Conservation (phyloP, 2,329 filamentous ascomycete species). For the Metarhizium robertsii region DNA sequence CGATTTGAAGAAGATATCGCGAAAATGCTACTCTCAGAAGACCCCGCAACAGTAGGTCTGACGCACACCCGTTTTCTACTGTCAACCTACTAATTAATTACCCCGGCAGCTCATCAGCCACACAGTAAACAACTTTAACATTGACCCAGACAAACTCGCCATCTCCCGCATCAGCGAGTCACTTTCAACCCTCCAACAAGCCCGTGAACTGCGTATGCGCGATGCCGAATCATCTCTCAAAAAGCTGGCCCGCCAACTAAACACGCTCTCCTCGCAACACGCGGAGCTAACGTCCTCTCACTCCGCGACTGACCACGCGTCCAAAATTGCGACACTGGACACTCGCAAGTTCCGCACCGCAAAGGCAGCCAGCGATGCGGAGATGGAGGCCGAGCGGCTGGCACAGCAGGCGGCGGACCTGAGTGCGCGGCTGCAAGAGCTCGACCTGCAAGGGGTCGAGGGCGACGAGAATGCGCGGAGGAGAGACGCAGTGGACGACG, state of each 20-base stretch:
- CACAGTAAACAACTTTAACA: constrained; percentile 93
- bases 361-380: constrained; percentile 81
- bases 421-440: constrained; percentile 63
- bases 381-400: constrained; percentile 92
- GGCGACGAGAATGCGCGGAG: constrained; percentile 33
- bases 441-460: constrained; percentile 82
- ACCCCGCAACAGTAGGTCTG: constrained; percentile 66
- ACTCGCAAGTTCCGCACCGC: constrained; percentile 90
- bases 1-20: background rate
- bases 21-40: constrained; percentile 90
- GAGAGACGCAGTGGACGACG: constrained; percentile 47
- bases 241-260: constrained; percentile 66
- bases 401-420: constrained; percentile 69
- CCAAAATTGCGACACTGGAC: constrained; percentile 77
- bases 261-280: constrained; percentile 66
- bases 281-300: constrained; percentile 65
- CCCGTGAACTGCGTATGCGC: constrained; percentile 67
- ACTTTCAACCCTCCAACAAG: constrained; percentile 71
- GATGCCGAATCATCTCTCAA: constrained; percentile 60
- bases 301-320: constrained; percentile 71
- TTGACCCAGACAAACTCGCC: constrained; percentile 74
- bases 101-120: constrained; percentile 50
- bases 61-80: background rate
- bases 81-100: background rate
- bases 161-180: constrained; percentile 79